Evolutionary conservation across 2,329 filamentous ascomycete genomes (phyloP).

Genomic region (Fusarium nelsonii): DNA sequence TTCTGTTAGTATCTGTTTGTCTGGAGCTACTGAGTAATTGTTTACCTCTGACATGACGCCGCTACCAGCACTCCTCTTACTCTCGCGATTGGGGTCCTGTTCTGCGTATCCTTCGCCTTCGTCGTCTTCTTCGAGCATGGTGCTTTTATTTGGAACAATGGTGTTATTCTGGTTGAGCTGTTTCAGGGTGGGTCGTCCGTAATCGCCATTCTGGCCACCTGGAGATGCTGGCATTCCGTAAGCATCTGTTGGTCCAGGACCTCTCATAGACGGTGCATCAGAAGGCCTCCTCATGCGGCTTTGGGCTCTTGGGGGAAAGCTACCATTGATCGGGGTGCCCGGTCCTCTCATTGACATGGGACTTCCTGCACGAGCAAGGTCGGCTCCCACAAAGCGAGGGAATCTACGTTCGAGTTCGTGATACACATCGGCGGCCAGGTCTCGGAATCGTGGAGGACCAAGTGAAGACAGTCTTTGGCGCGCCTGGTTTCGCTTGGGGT

Average conservation of each 20-base stretch:
- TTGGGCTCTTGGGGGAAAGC: conserved; percentile 63
- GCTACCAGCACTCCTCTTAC: conserved; percentile 51
- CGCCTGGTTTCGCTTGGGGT: conserved; percentile 98
- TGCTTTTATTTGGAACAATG: conserved; percentile 97
- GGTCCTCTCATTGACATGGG: conserved; percentile 72
- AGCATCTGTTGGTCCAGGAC: conserved; percentile 58
- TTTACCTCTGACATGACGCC: conserved; percentile 56
- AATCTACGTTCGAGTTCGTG: conserved; percentile 93
- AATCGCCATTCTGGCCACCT: conserved; percentile 70
- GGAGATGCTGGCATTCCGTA: conserved; percentile 71
- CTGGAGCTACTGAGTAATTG: conserved; percentile 5
- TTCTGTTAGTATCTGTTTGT: conserved; percentile 34
- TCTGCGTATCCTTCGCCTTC: conserved; percentile 72
- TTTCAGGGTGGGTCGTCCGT: conserved; percentile 83
- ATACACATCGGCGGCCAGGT: conserved; percentile 95
- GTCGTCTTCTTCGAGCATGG: conserved; percentile 95
- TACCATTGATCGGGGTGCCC: conserved; percentile 73
- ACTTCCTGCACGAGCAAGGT: conserved; percentile 77
- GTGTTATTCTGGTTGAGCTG: conserved; percentile 91
- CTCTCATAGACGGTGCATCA: conserved; percentile 71
- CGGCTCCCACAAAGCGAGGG: conserved; percentile 79
- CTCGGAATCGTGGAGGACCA: conserved; percentile 86
- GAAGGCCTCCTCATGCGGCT: conserved; percentile 69
- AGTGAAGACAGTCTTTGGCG: conserved; percentile 93
- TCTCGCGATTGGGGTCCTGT: conserved; percentile 47